Evolutionary conservation across 139 green algal genomes (phyloP), one percentile per base, ranked within the genome.

Genomic region (Chlamydomonas sp.): DNA sequence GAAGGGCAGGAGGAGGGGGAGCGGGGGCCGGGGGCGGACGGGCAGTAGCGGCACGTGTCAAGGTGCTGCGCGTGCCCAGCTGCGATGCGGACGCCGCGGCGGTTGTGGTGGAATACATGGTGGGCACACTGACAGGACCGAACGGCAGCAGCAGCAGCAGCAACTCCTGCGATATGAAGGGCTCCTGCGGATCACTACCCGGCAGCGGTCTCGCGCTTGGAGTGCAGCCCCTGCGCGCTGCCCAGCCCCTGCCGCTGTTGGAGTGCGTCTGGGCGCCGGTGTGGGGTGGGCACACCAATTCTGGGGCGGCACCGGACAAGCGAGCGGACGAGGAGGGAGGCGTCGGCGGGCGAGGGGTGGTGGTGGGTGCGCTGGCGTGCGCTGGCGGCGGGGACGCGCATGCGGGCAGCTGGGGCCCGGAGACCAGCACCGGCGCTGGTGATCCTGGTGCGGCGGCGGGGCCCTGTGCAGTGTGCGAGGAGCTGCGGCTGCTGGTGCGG

Each of bases 401-500:
- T n/a, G 49, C 57, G 57, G 75, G 75, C 75, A 79, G 57, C 58
- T 10, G 57, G 57, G n/a, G 57, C 75, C 20, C 57, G 57, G 3
- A 64, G 57, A 60, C 57, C 57, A 20, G 75, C 75, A 20, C 6
- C 57, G n/a, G 6, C 3, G 75, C 15, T n/a, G 57, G 57, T 31
- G 75, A 8, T 3, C 57, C 5, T 31, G 75, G 75, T 78, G 73
- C 4, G n/a, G 20, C 67, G 4, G 4, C n/a, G 18, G n/a, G 2
- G n/a, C 12, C 18, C 4, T 84, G 79, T 5, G 63, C 31, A 3
- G 31, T 2, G 63, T 80, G 71, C 62, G 31, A 61, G 1, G 71
- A 87, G 83, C 83, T 87, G 72, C 71, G 82, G 31, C 72, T 87
- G 61, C 66, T 71, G 14, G 4, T 87, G 8, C 71, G 82, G 1